Conservation (phyloP, 768 basidiomycete genomes). For the Hemileccinum impolitum region DNA sequence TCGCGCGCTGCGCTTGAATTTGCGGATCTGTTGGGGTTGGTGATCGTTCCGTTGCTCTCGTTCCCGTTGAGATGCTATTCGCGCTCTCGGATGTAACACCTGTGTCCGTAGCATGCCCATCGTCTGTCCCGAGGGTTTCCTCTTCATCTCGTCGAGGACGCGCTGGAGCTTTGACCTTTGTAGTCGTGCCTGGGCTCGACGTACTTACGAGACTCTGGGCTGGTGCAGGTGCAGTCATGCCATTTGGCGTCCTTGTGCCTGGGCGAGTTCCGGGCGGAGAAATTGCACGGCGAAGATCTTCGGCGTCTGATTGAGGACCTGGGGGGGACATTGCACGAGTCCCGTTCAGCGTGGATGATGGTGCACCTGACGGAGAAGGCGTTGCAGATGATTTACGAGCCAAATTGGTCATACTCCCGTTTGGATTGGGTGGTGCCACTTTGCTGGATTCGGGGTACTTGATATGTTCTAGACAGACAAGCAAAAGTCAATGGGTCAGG, state of each 20-base stretch:
- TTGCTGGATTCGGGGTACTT: conserved; percentile 79
- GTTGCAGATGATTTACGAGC: conserved; percentile 48
- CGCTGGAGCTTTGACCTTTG: conserved; percentile 50
- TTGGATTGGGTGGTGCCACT: conserved; percentile 33
- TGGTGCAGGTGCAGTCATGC: conserved; percentile 10
- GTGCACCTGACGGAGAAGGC: conserved; percentile 32
- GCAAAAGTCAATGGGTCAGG: conserved; percentile 3
- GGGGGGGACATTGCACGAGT: conserved; percentile 65
- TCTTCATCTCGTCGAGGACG: conserved; percentile 47
- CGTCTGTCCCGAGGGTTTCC: conserved; percentile 42
- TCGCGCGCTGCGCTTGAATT: conserved; percentile 37
- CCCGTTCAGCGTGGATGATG: conserved; percentile 29
- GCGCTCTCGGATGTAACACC: conserved; percentile 40
- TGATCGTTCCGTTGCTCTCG: conserved; percentile 42
- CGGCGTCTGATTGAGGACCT: conserved; percentile 44
- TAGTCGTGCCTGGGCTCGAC: conserved; percentile 25
- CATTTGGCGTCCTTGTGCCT: conserved; percentile 34
- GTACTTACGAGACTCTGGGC: conserved; percentile 10
- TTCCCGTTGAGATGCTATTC: conserved; percentile 25
- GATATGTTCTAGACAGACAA: conserved; percentile 65
- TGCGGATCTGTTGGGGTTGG: conserved; percentile 52
- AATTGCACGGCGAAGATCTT: conserved; percentile 62
- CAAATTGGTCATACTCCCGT: conserved; percentile 29
- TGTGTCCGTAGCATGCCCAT: conserved; percentile 48
- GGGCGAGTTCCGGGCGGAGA: conserved; percentile 56